Percentiles rank a stretch among this genome's conserved stretches.
Evolutionary conservation across 805 yeast genomes (phyloP).

Genomic region (Candida chilensis): DNA sequence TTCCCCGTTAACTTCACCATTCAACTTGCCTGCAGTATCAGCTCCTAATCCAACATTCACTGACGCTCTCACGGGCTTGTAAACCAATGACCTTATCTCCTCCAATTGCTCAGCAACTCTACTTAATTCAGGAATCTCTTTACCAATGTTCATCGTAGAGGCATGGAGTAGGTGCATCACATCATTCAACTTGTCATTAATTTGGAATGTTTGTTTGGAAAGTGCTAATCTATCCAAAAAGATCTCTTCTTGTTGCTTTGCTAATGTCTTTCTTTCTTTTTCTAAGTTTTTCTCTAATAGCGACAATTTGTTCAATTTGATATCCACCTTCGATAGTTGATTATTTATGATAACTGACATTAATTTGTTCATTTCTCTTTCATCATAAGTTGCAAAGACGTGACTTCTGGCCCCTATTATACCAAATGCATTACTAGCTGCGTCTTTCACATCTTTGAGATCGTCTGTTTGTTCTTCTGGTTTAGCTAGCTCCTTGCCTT

Average conservation of each 20-base stretch:
- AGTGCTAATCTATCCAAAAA: constrained; percentile 61
- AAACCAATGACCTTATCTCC: background rate
- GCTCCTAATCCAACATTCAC: constrained; percentile 1
- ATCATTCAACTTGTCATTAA: constrained; percentile 37
- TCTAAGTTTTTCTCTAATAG: constrained; percentile 60
- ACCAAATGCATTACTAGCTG: constrained; percentile 64
- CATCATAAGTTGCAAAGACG: constrained; percentile 73
- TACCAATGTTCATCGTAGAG: background rate
- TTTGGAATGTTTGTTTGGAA: constrained; percentile 44
- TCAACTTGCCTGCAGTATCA: constrained; percentile 4
- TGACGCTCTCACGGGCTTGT: background rate
- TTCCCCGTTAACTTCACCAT: constrained; percentile 4
- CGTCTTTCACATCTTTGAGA: constrained; percentile 36
- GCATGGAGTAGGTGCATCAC: constrained; percentile 2
- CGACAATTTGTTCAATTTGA: constrained; percentile 50
- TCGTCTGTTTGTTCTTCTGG: constrained; percentile 10
- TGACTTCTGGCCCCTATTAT: constrained; percentile 72
- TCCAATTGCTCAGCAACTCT: background rate
- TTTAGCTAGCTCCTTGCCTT: constrained; percentile 10
- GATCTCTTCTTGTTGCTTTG: constrained; percentile 57
- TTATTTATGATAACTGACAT: constrained; percentile 50
- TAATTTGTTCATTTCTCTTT: constrained; percentile 60
- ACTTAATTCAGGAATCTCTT: background rate
- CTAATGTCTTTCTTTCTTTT: constrained; percentile 49
- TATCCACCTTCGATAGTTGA: constrained; percentile 53